These are phyloP conservation scores for Sabuloglossum arenarium DNA, from an alignment of 495 filamentous ascomycete species.

Conservation along the genomic window DNA sequence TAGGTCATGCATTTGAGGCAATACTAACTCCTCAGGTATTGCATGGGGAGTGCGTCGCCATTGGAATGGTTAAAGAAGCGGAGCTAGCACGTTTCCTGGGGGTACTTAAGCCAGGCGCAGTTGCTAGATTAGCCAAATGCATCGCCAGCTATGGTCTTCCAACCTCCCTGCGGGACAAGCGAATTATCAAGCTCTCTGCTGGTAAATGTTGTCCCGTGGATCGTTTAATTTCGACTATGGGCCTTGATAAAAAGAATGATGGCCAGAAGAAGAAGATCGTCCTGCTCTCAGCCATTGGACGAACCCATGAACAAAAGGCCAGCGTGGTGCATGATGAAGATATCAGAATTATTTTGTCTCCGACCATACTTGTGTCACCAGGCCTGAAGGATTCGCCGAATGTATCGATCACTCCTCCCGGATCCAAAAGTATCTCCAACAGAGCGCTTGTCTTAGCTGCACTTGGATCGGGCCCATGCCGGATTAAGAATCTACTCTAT, in stretches of 20 bases:
- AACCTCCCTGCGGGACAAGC: constrained; percentile 63
- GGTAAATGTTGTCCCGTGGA: constrained; percentile 86
- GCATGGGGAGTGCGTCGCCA: constrained; percentile 87
- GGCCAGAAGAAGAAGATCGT: constrained; percentile 92
- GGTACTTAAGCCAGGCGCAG: constrained; percentile 66
- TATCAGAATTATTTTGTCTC: constrained; percentile 66
- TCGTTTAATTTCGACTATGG: constrained; percentile 76
- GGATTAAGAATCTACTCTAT: constrained; percentile 79
- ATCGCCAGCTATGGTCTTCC: constrained; percentile 85
- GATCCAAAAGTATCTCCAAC: constrained; percentile 97
- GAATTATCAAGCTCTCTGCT: constrained; percentile 66
- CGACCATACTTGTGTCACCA: constrained; percentile 52
- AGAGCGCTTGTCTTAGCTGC: constrained; percentile 83
- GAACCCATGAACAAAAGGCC: constrained; percentile 66
- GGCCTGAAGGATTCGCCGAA: constrained; percentile 39
- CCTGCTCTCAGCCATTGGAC: constrained; percentile 79
- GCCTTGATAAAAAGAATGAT: constrained; percentile 96
- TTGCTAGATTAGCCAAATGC: constrained; percentile 76
- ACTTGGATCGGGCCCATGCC: constrained; percentile 67
- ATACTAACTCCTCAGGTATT: constrained; percentile 88
- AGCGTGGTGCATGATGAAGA: constrained; percentile 72
- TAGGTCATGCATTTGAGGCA: constrained; percentile 91
- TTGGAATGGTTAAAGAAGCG: constrained; percentile 96
- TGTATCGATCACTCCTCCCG: constrained; percentile 68
- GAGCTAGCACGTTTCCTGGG: constrained; percentile 82